Conservation (phyloP, 768 basidiomycete species). For the Lepiota brunneoincarnata region DNA sequence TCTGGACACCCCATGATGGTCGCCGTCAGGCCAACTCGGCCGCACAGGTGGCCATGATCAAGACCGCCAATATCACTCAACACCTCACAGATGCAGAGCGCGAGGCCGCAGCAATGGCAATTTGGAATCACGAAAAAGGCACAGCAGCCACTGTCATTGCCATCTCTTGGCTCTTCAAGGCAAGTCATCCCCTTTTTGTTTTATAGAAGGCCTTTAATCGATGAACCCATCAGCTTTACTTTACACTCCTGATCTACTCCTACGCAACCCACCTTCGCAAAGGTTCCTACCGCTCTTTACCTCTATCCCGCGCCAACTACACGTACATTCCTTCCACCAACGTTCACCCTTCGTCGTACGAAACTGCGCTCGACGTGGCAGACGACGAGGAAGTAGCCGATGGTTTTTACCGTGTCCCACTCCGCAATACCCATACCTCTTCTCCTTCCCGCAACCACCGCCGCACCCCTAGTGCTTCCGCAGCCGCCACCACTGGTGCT, state of each 20-base stretch:
- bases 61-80: slow-evolving; percentile 47
- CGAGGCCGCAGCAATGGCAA: slow-evolving; percentile 65
- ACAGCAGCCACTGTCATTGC: slow-evolving; percentile 75
- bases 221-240: slow-evolving; percentile 69
- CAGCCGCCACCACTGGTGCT: neutral
- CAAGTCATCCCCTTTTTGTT: slow-evolving; percentile 29
- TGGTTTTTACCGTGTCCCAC: slow-evolving; percentile 66
- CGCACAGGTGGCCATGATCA: slow-evolving; percentile 86
- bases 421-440: slow-evolving; percentile 25
- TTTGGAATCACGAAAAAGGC: slow-evolving; percentile 92
- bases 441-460: slow-evolving; percentile 31
- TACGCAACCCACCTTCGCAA: slow-evolving; percentile 90
- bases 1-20: slow-evolving; percentile 90
- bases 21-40: slow-evolving; percentile 73
- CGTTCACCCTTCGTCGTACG: slow-evolving; percentile 33
- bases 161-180: slow-evolving; percentile 87
- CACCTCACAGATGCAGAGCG: slow-evolving; percentile 66
- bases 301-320: slow-evolving; percentile 45
- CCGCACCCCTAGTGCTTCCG: slow-evolving; percentile 15
- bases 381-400: slow-evolving; percentile 63
- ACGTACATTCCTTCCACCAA: slow-evolving; percentile 23
- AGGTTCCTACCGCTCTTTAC: slow-evolving; percentile 84
- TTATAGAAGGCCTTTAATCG: neutral
- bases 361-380: slow-evolving; percentile 27
- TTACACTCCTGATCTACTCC: slow-evolving; percentile 87